Evolutionary conservation across 208 protist genomes (phyloP).

Genomic region (Porcisia deanei): DNA sequence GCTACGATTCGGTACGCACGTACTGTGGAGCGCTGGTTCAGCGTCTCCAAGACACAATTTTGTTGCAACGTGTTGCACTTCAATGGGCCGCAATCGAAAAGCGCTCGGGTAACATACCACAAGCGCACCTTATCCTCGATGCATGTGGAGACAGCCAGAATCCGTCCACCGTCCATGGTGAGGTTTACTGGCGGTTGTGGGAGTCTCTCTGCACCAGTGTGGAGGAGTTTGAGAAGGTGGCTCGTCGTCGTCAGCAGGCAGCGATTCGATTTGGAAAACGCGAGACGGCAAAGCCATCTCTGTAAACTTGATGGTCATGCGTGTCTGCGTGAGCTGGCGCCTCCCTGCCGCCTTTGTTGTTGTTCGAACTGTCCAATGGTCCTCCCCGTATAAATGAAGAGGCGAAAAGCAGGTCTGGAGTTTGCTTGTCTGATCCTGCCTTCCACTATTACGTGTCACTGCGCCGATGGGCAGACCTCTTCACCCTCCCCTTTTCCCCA

Average conservation of each 20-base stretch:
- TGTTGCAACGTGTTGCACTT: constrained; percentile 69
- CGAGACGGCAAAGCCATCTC: not conserved
- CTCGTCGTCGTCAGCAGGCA: constrained; percentile 62
- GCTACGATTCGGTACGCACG: constrained; percentile 41
- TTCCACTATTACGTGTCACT: not conserved
- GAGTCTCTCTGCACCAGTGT: constrained; percentile 64
- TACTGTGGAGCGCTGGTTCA: constrained; percentile 49
- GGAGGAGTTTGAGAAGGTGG: constrained; percentile 67
- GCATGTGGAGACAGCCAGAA: constrained; percentile 76
- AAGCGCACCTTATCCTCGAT: constrained; percentile 64
- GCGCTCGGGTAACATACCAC: constrained; percentile 45
- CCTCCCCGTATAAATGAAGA: not conserved
- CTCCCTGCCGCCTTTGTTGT: not conserved
- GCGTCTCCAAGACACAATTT: constrained; percentile 24
- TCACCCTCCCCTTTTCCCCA: not conserved
- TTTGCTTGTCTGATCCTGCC: not conserved
- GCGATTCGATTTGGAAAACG: constrained; percentile 39
- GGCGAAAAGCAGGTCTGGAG: not conserved
- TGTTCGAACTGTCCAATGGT: not conserved
- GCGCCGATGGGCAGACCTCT: not conserved
- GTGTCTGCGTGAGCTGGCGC: not conserved
- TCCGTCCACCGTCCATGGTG: constrained; percentile 48
- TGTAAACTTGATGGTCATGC: not conserved
- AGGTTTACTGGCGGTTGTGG: constrained; percentile 77
- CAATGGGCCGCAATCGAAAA: constrained; percentile 83